phyloP scores from a whole-genome alignment of 768 basidiomycete genomes.

The Lentinula guzmanii region DNA sequence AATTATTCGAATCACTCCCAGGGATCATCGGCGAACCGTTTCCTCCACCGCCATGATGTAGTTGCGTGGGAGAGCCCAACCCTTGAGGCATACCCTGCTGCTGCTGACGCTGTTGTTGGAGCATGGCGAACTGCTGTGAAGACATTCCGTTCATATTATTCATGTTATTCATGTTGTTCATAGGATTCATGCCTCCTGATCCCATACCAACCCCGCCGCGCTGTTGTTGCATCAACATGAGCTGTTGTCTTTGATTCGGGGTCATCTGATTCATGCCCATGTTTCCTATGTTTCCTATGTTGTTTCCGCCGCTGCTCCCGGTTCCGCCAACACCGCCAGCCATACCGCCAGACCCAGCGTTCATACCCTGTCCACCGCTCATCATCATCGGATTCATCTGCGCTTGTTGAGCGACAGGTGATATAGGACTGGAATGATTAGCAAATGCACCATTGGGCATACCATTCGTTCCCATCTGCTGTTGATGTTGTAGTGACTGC shows the following conservation, averaged over 20 bases:
- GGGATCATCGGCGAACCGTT: constrained; percentile 40
- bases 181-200: constrained; percentile 13
- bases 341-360: constrained; percentile 22
- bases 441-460: background rate
- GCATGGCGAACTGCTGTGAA: constrained; percentile 27
- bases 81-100: constrained; percentile 19
- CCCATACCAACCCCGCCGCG: constrained; percentile 21
- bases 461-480: constrained; percentile 10
- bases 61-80: constrained; percentile 32
- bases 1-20: constrained; percentile 30
- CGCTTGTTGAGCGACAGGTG: constrained; percentile 2
- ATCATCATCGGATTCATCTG: constrained; percentile 14
- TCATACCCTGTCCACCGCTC: constrained; percentile 13
- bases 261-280: constrained; percentile 21
- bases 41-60: constrained; percentile 20
- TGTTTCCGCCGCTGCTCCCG: background rate
- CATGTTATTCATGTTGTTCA: constrained; percentile 16
- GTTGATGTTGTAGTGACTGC: constrained; percentile 13
- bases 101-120: constrained; percentile 32
- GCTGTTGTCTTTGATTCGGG: constrained; percentile 14
- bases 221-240: constrained; percentile 21
- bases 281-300: constrained; percentile 22
- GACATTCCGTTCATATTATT: constrained; percentile 20
- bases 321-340: constrained; percentile 12
- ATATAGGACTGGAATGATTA: constrained; percentile 10